Conservation (phyloP, 345 rosid species). For the Capsella bursapastoris region DNA sequence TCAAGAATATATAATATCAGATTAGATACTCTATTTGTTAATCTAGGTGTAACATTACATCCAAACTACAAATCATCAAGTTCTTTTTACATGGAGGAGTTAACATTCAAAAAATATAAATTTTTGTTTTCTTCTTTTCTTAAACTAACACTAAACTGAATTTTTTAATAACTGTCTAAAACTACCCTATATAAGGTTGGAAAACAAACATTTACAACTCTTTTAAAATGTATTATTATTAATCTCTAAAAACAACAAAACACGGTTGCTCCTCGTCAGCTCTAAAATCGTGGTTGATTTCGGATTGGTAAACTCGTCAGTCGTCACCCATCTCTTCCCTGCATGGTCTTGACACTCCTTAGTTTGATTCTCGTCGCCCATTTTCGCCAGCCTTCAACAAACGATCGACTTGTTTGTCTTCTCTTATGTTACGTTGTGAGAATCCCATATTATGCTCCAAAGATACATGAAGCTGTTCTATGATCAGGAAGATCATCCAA, state of each 20-base stretch:
- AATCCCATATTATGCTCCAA: no score
- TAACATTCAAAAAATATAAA: not conserved
- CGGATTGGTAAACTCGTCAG: not conserved
- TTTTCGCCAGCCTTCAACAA: not conserved
- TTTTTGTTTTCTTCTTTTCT: no score
- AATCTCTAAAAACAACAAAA: not conserved
- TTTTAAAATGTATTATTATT: not conserved
- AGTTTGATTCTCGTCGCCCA: not conserved
- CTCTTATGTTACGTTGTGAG: not conserved
- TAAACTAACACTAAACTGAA: no score
- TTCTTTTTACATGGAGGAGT: no score
- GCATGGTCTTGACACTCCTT: not conserved
- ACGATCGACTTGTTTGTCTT: not conserved
- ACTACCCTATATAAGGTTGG: no score
- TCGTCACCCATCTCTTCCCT: not conserved
- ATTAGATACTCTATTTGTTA: not conserved
- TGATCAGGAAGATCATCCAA: not conserved
- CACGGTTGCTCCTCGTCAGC: not conserved
- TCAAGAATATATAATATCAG: not conserved
- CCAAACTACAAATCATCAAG: not conserved
- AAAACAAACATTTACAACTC: not conserved
- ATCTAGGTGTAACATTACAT: not conserved
- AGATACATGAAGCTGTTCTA: no score
- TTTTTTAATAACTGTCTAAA: no score
- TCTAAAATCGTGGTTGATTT: not conserved